Conservation (phyloP, 2,329 filamentous ascomycete species). For the Orbilia ellipsospora region DNA sequence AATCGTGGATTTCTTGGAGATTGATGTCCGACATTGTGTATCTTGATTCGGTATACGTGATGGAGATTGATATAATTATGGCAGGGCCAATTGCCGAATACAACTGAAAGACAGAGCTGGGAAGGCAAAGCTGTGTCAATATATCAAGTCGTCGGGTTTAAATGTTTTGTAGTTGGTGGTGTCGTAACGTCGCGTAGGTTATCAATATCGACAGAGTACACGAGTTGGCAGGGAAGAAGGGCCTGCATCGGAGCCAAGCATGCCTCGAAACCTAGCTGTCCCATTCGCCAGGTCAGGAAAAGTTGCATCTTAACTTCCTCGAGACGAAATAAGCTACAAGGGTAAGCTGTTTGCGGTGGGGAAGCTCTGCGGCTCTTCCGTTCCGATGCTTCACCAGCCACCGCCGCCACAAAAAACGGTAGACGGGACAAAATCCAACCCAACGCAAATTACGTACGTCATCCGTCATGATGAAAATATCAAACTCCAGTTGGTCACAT, state of each 20-base stretch:
- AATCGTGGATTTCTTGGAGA: constrained; percentile 72
- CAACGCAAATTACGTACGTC: constrained; percentile 32
- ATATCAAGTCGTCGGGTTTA: no score
- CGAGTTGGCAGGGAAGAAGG: no score
- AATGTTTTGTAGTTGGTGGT: no score
- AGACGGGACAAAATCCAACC: constrained; percentile 13
- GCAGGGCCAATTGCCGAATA: no score
- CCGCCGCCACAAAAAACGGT: neutral
- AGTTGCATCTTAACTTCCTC: constrained; percentile 10
- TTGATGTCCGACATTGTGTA: constrained; percentile 63
- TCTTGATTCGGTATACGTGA: neutral
- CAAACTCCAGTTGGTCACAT: neutral
- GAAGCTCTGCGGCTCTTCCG: neutral
- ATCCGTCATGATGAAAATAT: neutral
- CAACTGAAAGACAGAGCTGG: no score
- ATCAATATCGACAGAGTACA: no score
- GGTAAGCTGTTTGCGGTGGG: no score
- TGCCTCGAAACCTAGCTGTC: neutral
- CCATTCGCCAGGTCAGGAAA: constrained; percentile 17
- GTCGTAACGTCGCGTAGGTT: no score
- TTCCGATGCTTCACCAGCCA: neutral
- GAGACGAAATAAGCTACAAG: constrained; percentile 14
- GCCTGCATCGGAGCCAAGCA: neutral
- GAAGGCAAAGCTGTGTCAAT: no score
- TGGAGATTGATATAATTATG: neutral